These are phyloP conservation scores for Globisporangium nagaii DNA, from an alignment of 352 stramenopile genomes.

Conservation along the genomic window DNA sequence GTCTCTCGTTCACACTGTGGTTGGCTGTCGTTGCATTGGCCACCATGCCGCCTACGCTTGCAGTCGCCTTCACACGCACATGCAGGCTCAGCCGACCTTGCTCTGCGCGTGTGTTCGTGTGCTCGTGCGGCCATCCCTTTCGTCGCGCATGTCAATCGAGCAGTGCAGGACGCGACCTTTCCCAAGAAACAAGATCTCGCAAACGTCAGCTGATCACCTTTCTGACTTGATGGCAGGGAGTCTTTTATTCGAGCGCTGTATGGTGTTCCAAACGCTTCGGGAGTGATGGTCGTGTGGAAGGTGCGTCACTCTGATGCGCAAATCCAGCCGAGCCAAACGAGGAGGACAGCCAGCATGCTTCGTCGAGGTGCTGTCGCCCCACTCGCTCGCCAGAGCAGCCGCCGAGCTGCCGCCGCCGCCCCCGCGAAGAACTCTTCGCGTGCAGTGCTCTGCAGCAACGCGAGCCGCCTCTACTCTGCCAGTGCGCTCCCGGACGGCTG, in stretches of 20 bases:
- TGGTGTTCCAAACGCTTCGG: too few relatives aligned
- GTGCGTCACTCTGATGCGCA: background rate
- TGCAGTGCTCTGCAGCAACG: background rate
- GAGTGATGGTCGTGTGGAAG: slow-evolving; percentile 1
- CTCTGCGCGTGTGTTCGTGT: too few relatives aligned
- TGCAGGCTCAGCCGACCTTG: too few relatives aligned
- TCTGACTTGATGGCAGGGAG: too few relatives aligned
- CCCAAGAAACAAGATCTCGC: too few relatives aligned
- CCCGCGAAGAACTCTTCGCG: background rate
- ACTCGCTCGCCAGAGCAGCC: slow-evolving; percentile 2
- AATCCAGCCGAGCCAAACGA: background rate
- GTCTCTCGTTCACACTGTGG: too few relatives aligned
- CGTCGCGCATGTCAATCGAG: slow-evolving; percentile 3
- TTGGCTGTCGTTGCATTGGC: too few relatives aligned
- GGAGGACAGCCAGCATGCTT: slow-evolving; percentile 2
- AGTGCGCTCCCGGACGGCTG: slow-evolving; percentile 38
- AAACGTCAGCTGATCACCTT: too few relatives aligned
- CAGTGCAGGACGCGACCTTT: background rate
- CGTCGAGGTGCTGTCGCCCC: background rate
- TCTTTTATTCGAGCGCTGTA: too few relatives aligned
- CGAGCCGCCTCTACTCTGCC: background rate
- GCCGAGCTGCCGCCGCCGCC: background rate
- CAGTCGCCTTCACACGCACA: background rate
- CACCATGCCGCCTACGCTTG: too few relatives aligned
- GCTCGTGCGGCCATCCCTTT: background rate